phyloP scores from a whole-genome alignment of 805 yeast species.

The Candida stauntonica region DNA sequence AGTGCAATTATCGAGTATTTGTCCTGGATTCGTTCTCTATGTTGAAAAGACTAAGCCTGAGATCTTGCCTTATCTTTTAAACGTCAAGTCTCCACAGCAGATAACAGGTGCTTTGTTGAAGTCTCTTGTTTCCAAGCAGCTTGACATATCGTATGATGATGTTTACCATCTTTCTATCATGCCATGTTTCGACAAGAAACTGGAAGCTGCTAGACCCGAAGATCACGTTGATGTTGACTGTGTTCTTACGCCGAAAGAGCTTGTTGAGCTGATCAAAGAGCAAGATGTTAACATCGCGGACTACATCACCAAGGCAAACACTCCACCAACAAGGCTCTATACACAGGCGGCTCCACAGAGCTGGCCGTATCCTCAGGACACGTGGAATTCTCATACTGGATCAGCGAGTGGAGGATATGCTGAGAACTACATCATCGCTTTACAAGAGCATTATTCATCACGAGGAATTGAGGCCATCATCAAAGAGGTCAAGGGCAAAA shows the following conservation, averaged over 20 bases:
- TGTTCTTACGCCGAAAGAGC: conserved; percentile 87
- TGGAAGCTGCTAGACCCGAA: conserved; percentile 89
- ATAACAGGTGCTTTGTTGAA: conserved; percentile 81
- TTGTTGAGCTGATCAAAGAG: conserved; percentile 66
- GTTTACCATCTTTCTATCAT: conserved; percentile 82
- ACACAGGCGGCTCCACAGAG: conserved; percentile 43
- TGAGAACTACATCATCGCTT: conserved; percentile 51
- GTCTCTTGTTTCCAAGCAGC: conserved; percentile 36
- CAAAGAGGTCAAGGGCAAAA: conserved; percentile 55
- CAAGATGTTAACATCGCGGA: conserved; percentile 37
- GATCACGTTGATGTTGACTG: conserved; percentile 65
- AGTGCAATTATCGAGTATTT: conserved; percentile 53
- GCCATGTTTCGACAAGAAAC: conserved; percentile 97
- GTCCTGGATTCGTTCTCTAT: conserved; percentile 97
- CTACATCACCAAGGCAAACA: conserved; percentile 18
- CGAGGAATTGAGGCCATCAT: conserved; percentile 25
- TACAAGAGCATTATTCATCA: conserved; percentile 27
- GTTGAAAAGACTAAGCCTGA: conserved; percentile 95
- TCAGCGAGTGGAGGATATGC: conserved; percentile 91
- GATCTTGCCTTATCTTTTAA: conserved; percentile 63
- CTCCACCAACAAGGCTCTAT: conserved; percentile 25
- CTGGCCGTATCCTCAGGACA: conserved; percentile 56
- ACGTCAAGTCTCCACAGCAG: conserved; percentile 88
- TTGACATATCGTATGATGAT: conserved; percentile 27
- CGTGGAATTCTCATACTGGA: conserved; percentile 77